Conservation (phyloP, 768 basidiomycete genomes). For the Hericium erinaceus region DNA sequence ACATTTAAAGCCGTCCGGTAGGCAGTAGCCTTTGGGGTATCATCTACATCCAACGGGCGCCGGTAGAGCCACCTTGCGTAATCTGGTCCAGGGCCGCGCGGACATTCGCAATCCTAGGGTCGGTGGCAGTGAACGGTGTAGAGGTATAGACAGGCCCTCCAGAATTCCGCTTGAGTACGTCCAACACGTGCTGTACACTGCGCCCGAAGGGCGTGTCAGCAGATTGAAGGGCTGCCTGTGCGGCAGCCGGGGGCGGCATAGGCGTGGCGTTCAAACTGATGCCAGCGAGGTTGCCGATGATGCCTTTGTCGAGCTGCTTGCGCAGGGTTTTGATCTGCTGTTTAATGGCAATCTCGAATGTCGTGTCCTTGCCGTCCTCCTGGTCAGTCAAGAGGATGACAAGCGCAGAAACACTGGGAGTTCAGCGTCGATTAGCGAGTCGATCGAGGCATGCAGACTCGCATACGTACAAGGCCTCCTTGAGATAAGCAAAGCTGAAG, state of each 20-base stretch:
- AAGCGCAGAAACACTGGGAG: conserved; percentile 58
- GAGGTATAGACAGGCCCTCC: not conserved
- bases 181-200: not conserved
- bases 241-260: not conserved
- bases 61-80: not conserved
- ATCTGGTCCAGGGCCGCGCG: not conserved
- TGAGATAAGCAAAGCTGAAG: conserved; percentile 84
- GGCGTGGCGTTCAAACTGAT: not conserved
- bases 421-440: not conserved
- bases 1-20: too few species aligned
- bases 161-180: not conserved
- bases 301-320: conserved; percentile 52
- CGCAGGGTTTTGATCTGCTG: conserved; percentile 51
- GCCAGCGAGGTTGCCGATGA: not conserved
- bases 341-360: conserved; percentile 45
- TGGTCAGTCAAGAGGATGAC: conserved; percentile 47
- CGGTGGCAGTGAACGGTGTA: not conserved
- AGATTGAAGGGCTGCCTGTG: not conserved
- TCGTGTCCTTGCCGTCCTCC: conserved; percentile 33
- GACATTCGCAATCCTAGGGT: not conserved
- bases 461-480: conserved; percentile 73
- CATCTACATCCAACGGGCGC: too few species aligned
- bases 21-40: too few species aligned
- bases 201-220: not conserved
- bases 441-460: not conserved